Base-by-base conservation (phyloP, 163 green algal genomes). In the Chloromonas sp. region DNA sequence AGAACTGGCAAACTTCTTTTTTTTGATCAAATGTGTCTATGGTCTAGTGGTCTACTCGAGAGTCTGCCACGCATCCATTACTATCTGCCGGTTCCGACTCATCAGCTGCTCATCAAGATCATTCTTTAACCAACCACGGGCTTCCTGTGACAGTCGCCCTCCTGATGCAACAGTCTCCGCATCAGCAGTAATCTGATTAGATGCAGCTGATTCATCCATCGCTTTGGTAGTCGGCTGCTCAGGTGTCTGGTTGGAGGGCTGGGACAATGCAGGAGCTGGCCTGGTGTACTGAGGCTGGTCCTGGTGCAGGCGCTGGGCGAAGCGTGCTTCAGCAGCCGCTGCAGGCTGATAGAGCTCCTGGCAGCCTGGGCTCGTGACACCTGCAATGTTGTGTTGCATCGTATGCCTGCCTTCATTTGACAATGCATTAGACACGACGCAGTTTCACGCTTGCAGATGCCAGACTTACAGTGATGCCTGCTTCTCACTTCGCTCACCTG, bases 291-390 rank as follows among this genome's bases (percentile, higher is more conserved):
- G 36, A 36, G 36, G 36, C 36, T 36, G 66, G 66, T 74, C 5
- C 66, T 74, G 66, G 66, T 11, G 66, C 66, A 74, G 66, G 5
- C 66, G 66, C 66, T 15, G 66, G 66, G 66, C 66, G 77, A 81
- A 60, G 36, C 83, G 70, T 0, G 79, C 77, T 74, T 90, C 87
- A 60, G 87, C 87, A 61, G 84, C 84, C 5, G 76, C 81, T 58
- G 86, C 86, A 11, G 86, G 86, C 57, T 89, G 86, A 60, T 89
- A 89, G 1, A 89, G 80, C 14, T 83, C 70, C 78, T 87, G 86
- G 82, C 86, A 89, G 60, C 82, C 76, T 0, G 79, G 60, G 59
- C 86, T 83, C 61, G 80, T 71, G n/a, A 13, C 11, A 1, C 86
- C 86, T 8, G 77, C 14, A 1, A 87, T 58, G 0, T 57, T 15